A percentile compares a stretch with the other conserved stretches of the same genome.
Conservation (phyloP, 2,329 filamentous ascomycete genomes). For the Aureobasidium sp. region DNA sequence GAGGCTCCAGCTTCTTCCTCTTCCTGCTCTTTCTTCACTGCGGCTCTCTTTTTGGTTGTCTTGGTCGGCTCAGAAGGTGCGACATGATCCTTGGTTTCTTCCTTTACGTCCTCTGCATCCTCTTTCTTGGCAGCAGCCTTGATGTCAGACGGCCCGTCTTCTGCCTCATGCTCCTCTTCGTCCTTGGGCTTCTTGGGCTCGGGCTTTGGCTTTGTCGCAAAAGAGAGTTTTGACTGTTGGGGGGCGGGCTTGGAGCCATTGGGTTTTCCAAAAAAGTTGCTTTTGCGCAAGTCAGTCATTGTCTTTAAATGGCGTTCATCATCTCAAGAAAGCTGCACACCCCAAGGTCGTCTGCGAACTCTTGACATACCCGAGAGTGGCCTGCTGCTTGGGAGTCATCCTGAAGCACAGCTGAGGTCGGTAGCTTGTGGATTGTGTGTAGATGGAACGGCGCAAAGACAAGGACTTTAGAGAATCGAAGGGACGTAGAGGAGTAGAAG, state of each 20-base stretch:
- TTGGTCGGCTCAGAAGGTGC: conserved; percentile 22
- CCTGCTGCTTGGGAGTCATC: conserved; percentile 64
- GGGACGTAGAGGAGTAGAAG: not conserved
- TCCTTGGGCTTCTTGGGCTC: conserved; percentile 18
- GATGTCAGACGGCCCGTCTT: conserved; percentile 18
- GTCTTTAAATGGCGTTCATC: not conserved
- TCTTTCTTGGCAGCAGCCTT: conserved; percentile 22
- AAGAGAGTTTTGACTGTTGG: conserved; percentile 74
- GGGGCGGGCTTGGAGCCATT: conserved; percentile 53
- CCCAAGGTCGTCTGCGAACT: conserved; percentile 65
- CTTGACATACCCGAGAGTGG: conserved; percentile 82
- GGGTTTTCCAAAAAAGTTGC: conserved; percentile 75
- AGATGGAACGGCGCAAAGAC: not conserved
- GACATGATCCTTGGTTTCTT: conserved; percentile 18
- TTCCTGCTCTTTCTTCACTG: conserved; percentile 21
- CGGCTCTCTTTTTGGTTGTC: conserved; percentile 21
- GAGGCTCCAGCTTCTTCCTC: conserved; percentile 14
- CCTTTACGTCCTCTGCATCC: conserved; percentile 24
- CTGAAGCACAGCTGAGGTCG: conserved; percentile 13
- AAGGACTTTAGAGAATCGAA: not conserved
- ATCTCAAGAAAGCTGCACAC: conserved; percentile 43
- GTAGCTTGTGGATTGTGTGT: not conserved
- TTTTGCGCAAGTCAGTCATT: conserved; percentile 34
- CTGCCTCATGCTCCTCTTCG: conserved; percentile 16
- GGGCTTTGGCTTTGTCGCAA: conserved; percentile 43